These are phyloP conservation scores for Candida sanyaensis DNA, from an alignment of 1,139 yeast genomes.

Conservation along the genomic window DNA sequence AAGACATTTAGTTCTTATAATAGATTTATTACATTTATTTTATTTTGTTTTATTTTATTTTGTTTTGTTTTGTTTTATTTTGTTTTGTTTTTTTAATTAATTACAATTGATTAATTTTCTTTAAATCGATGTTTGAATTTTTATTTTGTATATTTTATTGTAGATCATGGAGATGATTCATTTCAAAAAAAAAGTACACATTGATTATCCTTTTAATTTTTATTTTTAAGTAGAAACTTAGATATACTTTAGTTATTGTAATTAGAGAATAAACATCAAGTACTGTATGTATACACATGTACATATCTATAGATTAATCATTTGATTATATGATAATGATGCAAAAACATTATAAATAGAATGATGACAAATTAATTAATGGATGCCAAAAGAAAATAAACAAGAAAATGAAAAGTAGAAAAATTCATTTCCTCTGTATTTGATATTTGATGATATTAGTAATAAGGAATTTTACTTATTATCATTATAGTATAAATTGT, in stretches of 20 bases:
- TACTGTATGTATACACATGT: no score
- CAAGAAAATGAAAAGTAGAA: no score
- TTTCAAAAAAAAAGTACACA: neutral
- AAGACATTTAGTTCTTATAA: slow-evolving; percentile 1
- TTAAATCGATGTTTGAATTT: neutral
- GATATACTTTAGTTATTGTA: slow-evolving; percentile 3
- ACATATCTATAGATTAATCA: no score
- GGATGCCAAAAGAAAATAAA: no score
- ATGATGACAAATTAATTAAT: no score
- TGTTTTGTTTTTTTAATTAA: neutral
- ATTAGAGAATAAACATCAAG: neutral
- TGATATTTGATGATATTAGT: no score
- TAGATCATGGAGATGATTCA: neutral
- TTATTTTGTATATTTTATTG: neutral
- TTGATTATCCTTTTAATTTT: neutral
- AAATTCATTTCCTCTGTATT: no score
- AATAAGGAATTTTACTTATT: no score
- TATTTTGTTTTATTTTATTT: neutral
- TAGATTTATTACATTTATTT: neutral
- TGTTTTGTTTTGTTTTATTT: neutral
- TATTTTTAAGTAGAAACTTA: neutral
- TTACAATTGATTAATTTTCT: no score
- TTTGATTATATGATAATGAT: neutral
- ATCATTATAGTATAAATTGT: no score
- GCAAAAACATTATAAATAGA: neutral